Evolutionary conservation across 2,329 filamentous ascomycete species (phyloP).

Genomic region (Stagonosporopsis cucurbitacearum): DNA sequence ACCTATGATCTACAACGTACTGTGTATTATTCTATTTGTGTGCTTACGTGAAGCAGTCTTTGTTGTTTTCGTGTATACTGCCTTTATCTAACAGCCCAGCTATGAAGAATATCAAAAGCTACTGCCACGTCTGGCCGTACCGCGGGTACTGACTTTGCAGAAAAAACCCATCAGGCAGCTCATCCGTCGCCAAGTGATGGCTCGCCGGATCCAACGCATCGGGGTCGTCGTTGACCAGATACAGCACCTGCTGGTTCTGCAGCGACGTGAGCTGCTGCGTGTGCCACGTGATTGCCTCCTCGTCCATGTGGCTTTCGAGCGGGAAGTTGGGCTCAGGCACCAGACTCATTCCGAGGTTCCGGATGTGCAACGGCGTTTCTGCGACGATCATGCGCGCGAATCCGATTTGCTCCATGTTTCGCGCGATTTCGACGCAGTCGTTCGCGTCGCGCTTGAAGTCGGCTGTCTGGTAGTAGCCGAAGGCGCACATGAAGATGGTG

Average conservation of each 20-base stretch:
- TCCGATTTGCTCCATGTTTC: slow-evolving; percentile 40
- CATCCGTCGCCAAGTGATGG: slow-evolving; percentile 42
- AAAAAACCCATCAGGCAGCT: slow-evolving; percentile 39
- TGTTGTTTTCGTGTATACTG: too few species aligned
- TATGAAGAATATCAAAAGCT: not conserved
- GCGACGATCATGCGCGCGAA: slow-evolving; percentile 45
- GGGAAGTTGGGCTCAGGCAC: slow-evolving; percentile 7
- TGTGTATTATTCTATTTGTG: too few species aligned
- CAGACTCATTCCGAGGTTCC: slow-evolving; percentile 36
- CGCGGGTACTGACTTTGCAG: slow-evolving; percentile 23
- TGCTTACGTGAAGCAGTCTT: too few species aligned
- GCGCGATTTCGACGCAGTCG: slow-evolving; percentile 29
- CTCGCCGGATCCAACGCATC: slow-evolving; percentile 35
- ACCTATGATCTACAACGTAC: too few species aligned
- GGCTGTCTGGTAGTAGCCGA: slow-evolving; percentile 36
- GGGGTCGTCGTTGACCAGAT: slow-evolving; percentile 42
- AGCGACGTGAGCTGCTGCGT: slow-evolving; percentile 44
- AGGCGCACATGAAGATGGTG: slow-evolving; percentile 48
- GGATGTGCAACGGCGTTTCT: slow-evolving; percentile 42
- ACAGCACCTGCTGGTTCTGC: slow-evolving; percentile 43
- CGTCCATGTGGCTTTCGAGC: not conserved
- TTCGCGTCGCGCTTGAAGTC: slow-evolving; percentile 40
- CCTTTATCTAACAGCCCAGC: too few species aligned
- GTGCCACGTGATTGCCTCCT: slow-evolving; percentile 37
- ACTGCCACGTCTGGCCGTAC: not conserved